Evolutionary conservation across 352 stramenopile genomes (phyloP).

Genomic region (Phytophthora podocarpi): DNA sequence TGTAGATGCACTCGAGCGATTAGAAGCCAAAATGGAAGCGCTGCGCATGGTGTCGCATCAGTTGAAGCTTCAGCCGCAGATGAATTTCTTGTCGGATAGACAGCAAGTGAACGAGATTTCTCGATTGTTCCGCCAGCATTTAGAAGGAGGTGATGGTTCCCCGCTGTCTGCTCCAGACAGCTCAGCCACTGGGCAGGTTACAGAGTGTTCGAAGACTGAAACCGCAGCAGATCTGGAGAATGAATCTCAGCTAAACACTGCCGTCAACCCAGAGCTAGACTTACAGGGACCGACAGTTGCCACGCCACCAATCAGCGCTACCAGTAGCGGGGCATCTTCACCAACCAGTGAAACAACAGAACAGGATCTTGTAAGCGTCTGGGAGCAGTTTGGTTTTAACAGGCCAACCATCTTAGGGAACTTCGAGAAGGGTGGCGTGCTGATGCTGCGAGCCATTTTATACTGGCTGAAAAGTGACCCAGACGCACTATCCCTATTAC

Average conservation of each 20-base stretch:
- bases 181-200: not conserved
- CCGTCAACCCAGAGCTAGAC: conserved; percentile 18
- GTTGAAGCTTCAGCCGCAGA: conserved; percentile 69
- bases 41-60: conserved; percentile 69
- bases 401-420: conserved; percentile 64
- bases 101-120: conserved; percentile 73
- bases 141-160: conserved; percentile 18
- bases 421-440: conserved; percentile 78
- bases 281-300: conserved; percentile 10
- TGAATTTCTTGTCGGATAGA: conserved; percentile 69
- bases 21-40: conserved; percentile 70
- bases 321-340: conserved; percentile 18
- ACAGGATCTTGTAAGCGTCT: conserved; percentile 53
- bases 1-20: conserved; percentile 62
- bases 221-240: conserved; percentile 2
- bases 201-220: conserved; percentile 17
- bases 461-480: conserved; percentile 72
- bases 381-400: conserved; percentile 84
- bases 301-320: conserved; percentile 18
- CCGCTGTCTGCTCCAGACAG: conserved; percentile 6
- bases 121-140: conserved; percentile 54
- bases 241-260: conserved; percentile 1
- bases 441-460: conserved; percentile 66
- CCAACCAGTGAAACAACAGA: conserved; percentile 21
- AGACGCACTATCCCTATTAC: conserved; percentile 48